A percentile compares a stretch with the other conserved stretches of the same genome.
These are phyloP conservation scores for Coniochaeta prunicola DNA, from an alignment of 2,329 filamentous ascomycete genomes.

Conservation along the genomic window DNA sequence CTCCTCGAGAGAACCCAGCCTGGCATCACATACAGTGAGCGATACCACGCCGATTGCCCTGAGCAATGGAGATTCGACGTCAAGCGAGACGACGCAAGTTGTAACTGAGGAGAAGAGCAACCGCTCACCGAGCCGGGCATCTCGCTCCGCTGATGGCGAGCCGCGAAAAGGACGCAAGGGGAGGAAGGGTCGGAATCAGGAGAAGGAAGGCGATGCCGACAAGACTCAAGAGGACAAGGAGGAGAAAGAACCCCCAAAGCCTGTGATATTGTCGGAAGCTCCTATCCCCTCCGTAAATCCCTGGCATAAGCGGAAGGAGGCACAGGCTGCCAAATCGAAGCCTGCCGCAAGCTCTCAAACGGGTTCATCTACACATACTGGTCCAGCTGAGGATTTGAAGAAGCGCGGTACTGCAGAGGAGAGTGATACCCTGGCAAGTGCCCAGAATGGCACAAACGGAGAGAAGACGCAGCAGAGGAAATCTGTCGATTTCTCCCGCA, in stretches of 20 bases:
- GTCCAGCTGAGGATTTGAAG: conserved; percentile 36
- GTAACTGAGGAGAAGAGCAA: conserved; percentile 24
- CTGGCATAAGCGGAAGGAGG: conserved; percentile 75
- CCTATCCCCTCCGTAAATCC: conserved; percentile 78
- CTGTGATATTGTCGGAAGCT: conserved; percentile 66
- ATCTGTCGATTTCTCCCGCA: conserved; percentile 30
- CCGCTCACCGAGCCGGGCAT: conserved; percentile 54
- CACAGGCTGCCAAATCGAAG: conserved; percentile 47
- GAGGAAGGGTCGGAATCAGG: conserved; percentile 51
- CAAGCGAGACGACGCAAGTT: neutral
- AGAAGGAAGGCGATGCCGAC: conserved; percentile 47
- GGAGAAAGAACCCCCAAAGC: conserved; percentile 49
- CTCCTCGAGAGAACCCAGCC: conserved; percentile 8
- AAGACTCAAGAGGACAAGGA: conserved; percentile 44
- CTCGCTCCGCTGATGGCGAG: conserved; percentile 62
- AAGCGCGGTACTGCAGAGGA: conserved; percentile 14
- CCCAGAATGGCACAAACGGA: conserved; percentile 25
- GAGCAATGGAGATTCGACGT: neutral
- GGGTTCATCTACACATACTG: neutral
- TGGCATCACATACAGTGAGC: conserved; percentile 8
- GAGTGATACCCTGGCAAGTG: conserved; percentile 13
- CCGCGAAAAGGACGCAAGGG: conserved; percentile 54
- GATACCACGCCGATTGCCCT: conserved; percentile 10
- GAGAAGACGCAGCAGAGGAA: conserved; percentile 35
- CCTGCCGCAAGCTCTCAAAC: conserved; percentile 7